These are phyloP conservation scores for Pharnaceum exiguum DNA, from an alignment of 148 eudicot species.

Conservation along the genomic window DNA sequence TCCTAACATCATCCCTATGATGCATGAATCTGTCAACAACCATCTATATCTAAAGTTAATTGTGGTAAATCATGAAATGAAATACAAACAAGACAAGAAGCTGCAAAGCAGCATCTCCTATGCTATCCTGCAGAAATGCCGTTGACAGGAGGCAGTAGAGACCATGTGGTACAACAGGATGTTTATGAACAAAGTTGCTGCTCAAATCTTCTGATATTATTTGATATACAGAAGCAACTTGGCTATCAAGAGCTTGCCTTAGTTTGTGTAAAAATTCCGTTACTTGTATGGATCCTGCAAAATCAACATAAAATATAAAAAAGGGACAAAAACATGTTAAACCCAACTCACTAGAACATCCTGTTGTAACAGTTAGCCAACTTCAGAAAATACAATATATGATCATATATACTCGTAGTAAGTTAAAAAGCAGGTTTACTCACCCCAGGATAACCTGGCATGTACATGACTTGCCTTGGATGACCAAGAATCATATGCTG, in stretches of 20 bases:
- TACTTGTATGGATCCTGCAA: slow-evolving; percentile 66
- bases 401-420: no score
- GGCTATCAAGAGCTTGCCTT: slow-evolving; percentile 9
- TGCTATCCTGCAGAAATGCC: slow-evolving; percentile 3
- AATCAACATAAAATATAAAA: no score
- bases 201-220: slow-evolving; percentile 10
- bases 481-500: slow-evolving; percentile 94
- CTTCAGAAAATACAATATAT: no score
- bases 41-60: no score
- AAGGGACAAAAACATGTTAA: no score
- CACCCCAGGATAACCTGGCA: slow-evolving; percentile 85
- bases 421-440: slow-evolving; percentile 17
- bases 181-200: slow-evolving; percentile 3
- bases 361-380: no score
- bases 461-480: slow-evolving; percentile 79
- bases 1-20: no score
- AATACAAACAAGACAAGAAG: no score
- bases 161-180: background rate
- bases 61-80: no score
- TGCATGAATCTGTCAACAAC: no score
- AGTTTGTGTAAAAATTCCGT: slow-evolving; percentile 42
- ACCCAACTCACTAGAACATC: no score
- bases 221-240: slow-evolving; percentile 6
- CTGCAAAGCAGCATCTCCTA: slow-evolving; percentile 1
- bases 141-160: no score